Evolutionary conservation across 495 filamentous ascomycete genomes (phyloP), one percentile per base, ranked within the genome.

Genomic region (Lophiotrema nucula): DNA sequence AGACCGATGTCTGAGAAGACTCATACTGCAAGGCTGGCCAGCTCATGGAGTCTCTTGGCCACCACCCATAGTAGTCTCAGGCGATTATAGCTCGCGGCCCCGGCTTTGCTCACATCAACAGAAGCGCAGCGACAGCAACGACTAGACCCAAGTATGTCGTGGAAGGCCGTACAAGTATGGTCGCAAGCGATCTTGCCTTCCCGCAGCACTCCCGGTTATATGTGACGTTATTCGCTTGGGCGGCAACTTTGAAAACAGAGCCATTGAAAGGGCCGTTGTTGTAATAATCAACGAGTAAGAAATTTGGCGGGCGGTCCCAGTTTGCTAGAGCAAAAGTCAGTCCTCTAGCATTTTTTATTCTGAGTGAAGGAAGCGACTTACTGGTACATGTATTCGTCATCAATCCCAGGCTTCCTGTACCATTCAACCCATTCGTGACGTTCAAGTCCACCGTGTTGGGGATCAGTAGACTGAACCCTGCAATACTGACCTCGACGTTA

Each of bases 181-280:
- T 15, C 1, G 60, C 53, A 1, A 47, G 28, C 48, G 51, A 57
- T n/a, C n/a, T n/a, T n/a, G 35, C 47, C 6, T 33, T 50, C 2
- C 88, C 90, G 65, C 91, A 96, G 75, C 90, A 95, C 16, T 76
- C 69, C 44, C 83, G 69, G 62, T 83, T 79, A 66, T 90, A 96
- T 0, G 86, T 87, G 47, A 97, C 89, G 56, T 89, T 87, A 70
- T 97, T 97, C 67, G 85, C 83, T 59, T 77, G 69, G 10, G 92
- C 92, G 2, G 92, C 92, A 35, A 93, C 90, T 66, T 92, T 83
- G 67, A 97, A 96, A 38, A 96, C 92, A 3, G 87, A 87, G n/a
- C 92, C 92, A 52, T 82, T 80, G 48, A 73, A 81, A 12, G 74
- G 75, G 47, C 88, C 90, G 47, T 72, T 71, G 64, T 95, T 87